Conservation (phyloP, 805 yeast species). For the Lipomyces anomalus region DNA sequence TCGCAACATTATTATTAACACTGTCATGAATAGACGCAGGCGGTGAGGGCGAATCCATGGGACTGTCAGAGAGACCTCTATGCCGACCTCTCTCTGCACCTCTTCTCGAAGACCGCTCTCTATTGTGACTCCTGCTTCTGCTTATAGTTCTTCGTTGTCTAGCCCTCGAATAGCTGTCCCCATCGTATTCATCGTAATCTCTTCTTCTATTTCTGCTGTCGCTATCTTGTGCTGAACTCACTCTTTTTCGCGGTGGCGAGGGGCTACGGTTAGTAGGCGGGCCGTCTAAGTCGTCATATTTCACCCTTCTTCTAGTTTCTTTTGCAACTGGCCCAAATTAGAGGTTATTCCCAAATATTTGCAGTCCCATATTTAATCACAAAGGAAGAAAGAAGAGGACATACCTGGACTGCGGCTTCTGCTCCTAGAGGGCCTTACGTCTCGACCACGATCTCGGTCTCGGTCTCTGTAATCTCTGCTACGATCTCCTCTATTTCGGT, state of each 20-base stretch:
- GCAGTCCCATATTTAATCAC: slow-evolving; percentile 6
- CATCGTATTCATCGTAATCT: neutral
- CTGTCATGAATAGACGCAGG: neutral
- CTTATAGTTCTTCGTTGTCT: neutral
- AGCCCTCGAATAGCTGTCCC: neutral
- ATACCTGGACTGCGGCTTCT: slow-evolving; percentile 1
- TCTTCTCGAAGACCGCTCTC: neutral
- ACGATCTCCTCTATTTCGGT: slow-evolving; percentile 4
- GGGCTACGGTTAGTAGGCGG: neutral
- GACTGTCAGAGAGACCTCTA: slow-evolving; percentile 6
- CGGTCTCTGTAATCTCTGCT: slow-evolving; percentile 2
- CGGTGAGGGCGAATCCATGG: slow-evolving; percentile 4
- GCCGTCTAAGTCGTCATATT: slow-evolving; percentile 3
- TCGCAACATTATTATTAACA: slow-evolving; percentile 4
- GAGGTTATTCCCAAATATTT: too few species aligned
- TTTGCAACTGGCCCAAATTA: slow-evolving; percentile 4
- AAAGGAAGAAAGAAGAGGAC: slow-evolving; percentile 1
- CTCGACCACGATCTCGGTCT: neutral
- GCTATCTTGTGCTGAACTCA: slow-evolving; percentile 3
- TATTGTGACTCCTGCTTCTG: neutral
- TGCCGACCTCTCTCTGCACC: slow-evolving; percentile 1
- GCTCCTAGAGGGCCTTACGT: neutral
- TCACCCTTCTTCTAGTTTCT: neutral
- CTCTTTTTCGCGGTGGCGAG: slow-evolving; percentile 4
- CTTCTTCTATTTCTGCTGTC: slow-evolving; percentile 1